Percentiles rank a stretch among this genome's conserved stretches.
Conservation (phyloP, 202 grass and related monocot species). For the Tripidium arundinaceum region DNA sequence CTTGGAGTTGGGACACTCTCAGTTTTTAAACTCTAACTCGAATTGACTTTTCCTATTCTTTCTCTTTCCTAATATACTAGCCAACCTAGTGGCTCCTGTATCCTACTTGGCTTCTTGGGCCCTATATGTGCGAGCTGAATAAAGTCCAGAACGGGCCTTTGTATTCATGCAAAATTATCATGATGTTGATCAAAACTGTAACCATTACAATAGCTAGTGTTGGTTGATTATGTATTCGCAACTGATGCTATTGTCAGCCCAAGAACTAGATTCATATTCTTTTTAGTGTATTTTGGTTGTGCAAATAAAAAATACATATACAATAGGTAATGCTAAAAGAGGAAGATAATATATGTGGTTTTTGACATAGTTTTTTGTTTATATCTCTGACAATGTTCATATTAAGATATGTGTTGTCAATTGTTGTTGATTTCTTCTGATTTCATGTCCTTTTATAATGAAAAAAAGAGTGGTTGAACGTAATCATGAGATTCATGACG, state of each 20-base stretch:
- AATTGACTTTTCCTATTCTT: not conserved
- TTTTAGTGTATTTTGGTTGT: not conserved
- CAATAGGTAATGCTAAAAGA: not conserved
- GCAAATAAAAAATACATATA: not conserved
- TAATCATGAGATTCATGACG: not conserved
- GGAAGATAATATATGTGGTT: not conserved
- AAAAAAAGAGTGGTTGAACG: not conserved
- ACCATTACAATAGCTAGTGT: not conserved
- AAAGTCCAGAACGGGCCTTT: not conserved
- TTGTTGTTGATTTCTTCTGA: not conserved
- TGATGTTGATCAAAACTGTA: not conserved
- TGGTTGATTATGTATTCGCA: not conserved
- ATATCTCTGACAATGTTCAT: not conserved
- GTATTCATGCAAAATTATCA: not conserved
- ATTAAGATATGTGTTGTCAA: not conserved
- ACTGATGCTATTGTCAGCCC: not conserved
- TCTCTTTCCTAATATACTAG: not conserved
- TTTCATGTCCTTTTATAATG: not conserved
- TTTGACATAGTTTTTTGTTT: not conserved
- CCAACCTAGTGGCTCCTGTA: not conserved
- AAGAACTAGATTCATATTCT: not conserved
- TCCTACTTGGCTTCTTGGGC: not conserved
- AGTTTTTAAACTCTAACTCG: not conserved
- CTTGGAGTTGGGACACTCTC: not conserved
- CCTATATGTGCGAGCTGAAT: not conserved